Percentiles rank a stretch among this genome's conserved stretches.
Conservation (phyloP, 208 protist species). For the Vickermania ingenoplastis region DNA sequence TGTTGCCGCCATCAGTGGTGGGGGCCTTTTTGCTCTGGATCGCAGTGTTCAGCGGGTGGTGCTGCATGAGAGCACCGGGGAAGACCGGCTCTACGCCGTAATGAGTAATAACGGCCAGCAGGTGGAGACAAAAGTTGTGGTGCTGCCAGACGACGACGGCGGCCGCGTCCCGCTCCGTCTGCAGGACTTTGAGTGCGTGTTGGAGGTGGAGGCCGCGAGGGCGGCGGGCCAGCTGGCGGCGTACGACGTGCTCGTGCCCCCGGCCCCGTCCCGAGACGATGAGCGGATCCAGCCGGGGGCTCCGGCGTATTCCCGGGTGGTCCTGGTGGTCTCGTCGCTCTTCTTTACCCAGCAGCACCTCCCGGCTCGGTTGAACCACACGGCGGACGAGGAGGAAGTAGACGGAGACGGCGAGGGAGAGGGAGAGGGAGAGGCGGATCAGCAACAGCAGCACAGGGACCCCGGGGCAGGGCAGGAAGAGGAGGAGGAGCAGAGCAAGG, state of each 20-base stretch:
- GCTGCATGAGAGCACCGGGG: slow-evolving; percentile 12
- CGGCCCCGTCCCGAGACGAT: no score
- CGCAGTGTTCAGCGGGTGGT: slow-evolving; percentile 38
- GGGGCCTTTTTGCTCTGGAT: slow-evolving; percentile 67
- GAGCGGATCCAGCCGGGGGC: background rate
- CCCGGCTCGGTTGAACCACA: background rate
- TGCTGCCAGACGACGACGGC: slow-evolving; percentile 25
- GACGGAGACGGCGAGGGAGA: background rate
- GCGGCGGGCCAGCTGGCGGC: slow-evolving; percentile 13
- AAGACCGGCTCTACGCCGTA: slow-evolving; percentile 33
- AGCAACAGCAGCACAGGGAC: no score
- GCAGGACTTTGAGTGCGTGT: slow-evolving; percentile 7
- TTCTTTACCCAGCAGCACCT: background rate
- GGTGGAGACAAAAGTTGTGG: slow-evolving; percentile 43
- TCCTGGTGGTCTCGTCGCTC: background rate
- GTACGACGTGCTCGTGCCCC: slow-evolving; percentile 21
- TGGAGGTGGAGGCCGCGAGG: slow-evolving; percentile 4
- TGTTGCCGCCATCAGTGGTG: slow-evolving; percentile 74
- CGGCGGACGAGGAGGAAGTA: background rate
- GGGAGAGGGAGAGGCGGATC: background rate
- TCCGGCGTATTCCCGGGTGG: background rate
- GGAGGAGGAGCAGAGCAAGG: no score
- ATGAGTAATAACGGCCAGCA: slow-evolving; percentile 67
- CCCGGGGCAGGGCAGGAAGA: no score
- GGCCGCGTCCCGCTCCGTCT: slow-evolving; percentile 9